phyloP scores from a whole-genome alignment of 768 basidiomycete species.

The Hygrocybe punicea region DNA sequence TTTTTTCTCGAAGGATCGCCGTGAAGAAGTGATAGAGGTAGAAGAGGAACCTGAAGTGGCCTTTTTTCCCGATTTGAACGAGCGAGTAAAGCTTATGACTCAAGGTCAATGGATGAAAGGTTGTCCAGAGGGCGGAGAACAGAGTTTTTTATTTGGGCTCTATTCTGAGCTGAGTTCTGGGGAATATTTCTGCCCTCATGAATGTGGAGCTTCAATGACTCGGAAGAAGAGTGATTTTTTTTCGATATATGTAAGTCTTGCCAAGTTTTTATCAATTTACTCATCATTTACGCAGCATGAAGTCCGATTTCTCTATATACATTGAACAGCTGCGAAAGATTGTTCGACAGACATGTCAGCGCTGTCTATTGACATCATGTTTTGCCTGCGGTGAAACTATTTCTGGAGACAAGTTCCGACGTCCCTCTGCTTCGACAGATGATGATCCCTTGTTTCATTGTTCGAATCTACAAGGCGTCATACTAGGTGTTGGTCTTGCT shows the following conservation, averaged over 20 bases:
- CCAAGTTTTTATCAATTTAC: conserved; percentile 10
- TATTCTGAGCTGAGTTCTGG: conserved; percentile 71
- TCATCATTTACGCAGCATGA: conserved; percentile 9
- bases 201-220: conserved; percentile 60
- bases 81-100: conserved; percentile 65
- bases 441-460: conserved; percentile 80
- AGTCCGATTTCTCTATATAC: conserved; percentile 75
- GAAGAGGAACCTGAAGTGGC: conserved; percentile 70
- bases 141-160: conserved; percentile 80
- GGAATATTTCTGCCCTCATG: conserved; percentile 65
- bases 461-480: conserved; percentile 81
- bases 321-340: conserved; percentile 57
- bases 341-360: conserved; percentile 59
- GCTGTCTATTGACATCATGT: conserved; percentile 62
- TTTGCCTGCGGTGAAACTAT: conserved; percentile 73
- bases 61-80: conserved; percentile 40
- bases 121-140: conserved; percentile 90
- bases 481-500: conserved; percentile 85
- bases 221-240: conserved; percentile 80
- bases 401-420: conserved; percentile 43
- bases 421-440: conserved; percentile 40
- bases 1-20: conserved; percentile 92
- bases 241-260: conserved; percentile 64
- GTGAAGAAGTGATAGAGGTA: conserved; percentile 88
- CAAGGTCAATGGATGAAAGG: conserved; percentile 98